These are phyloP conservation scores for Coniella lustricola DNA, from an alignment of 2,329 filamentous ascomycete species.

Conservation along the genomic window DNA sequence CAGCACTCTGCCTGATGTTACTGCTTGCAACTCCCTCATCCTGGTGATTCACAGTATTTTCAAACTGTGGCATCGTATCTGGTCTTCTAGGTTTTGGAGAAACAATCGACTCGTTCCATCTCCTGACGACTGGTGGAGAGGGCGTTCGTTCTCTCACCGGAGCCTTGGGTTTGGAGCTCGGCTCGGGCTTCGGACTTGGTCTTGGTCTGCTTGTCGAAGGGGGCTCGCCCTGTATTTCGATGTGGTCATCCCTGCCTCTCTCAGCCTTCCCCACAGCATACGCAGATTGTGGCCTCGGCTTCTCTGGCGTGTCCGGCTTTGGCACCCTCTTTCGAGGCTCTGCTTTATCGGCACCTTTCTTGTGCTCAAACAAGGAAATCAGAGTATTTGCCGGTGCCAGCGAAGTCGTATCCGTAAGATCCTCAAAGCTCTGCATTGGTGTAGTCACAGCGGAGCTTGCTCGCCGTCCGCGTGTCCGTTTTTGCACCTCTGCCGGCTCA, in stretches of 20 bases:
- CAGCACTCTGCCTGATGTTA: not conserved
- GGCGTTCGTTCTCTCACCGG: constrained; percentile 9
- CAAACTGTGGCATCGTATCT: constrained; percentile 24
- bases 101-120: constrained; percentile 20
- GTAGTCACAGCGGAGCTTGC: constrained; percentile 24
- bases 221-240: not conserved
- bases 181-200: constrained; percentile 23
- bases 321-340: constrained; percentile 28
- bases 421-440: constrained; percentile 24
- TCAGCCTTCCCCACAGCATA: constrained; percentile 24
- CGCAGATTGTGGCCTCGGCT: constrained; percentile 21
- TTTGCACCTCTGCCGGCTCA: constrained; percentile 10
- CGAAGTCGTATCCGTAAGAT: constrained; percentile 45
- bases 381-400: constrained; percentile 58
- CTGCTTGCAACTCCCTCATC: not conserved
- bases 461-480: constrained; percentile 15
- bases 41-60: constrained; percentile 21
- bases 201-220: constrained; percentile 4
- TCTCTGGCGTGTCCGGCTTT: constrained; percentile 2
- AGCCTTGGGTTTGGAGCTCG: constrained; percentile 20
- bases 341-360: constrained; percentile 15
- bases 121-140: constrained; percentile 17
- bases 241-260: constrained; percentile 14
- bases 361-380: constrained; percentile 62
- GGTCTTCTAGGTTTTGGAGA: constrained; percentile 28